A percentile compares a stretch with the other conserved stretches of the same genome.
Evolutionary conservation across 2,329 filamentous ascomycete species (phyloP).

Genomic region (Rutstroemia sp.): DNA sequence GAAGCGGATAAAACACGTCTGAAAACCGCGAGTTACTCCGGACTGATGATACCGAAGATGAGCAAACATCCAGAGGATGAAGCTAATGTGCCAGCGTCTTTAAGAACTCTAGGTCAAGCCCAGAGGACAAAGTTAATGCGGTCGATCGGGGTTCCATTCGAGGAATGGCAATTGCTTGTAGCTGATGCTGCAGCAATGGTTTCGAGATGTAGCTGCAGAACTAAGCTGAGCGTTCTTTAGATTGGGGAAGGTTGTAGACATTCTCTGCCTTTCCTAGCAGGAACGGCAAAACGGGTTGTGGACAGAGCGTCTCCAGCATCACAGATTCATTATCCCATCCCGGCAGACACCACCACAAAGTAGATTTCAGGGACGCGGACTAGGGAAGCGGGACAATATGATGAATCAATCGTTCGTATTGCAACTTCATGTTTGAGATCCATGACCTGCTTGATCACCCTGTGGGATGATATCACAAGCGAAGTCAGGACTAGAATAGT

Average conservation of each 20-base stretch:
- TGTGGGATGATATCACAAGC: slow-evolving; percentile 50
- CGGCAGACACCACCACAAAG: slow-evolving; percentile 13
- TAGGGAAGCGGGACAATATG: slow-evolving; percentile 28
- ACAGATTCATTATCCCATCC: slow-evolving; percentile 25
- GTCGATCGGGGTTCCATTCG: slow-evolving; percentile 49
- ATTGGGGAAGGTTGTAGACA: slow-evolving; percentile 36
- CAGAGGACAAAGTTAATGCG: slow-evolving; percentile 58
- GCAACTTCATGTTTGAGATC: slow-evolving; percentile 33
- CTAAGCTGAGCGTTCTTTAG: slow-evolving; percentile 23
- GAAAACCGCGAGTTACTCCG: slow-evolving; percentile 78
- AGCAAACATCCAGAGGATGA: slow-evolving; percentile 21
- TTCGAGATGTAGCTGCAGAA: slow-evolving; percentile 34
- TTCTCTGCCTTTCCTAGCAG: slow-evolving; percentile 29
- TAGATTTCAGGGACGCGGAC: slow-evolving; percentile 12
- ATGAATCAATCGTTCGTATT: slow-evolving; percentile 21
- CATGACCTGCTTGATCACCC: slow-evolving; percentile 46
- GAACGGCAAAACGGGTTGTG: slow-evolving; percentile 22
- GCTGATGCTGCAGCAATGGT: slow-evolving; percentile 46
- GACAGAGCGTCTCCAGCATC: slow-evolving; percentile 39
- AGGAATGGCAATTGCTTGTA: slow-evolving; percentile 37
- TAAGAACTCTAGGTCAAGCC: slow-evolving; percentile 26
- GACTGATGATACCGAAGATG: slow-evolving; percentile 30
- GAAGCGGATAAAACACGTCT: slow-evolving; percentile 90
- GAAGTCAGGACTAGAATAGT: slow-evolving; percentile 28
- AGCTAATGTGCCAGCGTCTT: slow-evolving; percentile 28